A percentile compares a stretch with the other conserved stretches of the same genome.
Evolutionary conservation across 768 basidiomycete species (phyloP).

Genomic region (Mycena polygramma): DNA sequence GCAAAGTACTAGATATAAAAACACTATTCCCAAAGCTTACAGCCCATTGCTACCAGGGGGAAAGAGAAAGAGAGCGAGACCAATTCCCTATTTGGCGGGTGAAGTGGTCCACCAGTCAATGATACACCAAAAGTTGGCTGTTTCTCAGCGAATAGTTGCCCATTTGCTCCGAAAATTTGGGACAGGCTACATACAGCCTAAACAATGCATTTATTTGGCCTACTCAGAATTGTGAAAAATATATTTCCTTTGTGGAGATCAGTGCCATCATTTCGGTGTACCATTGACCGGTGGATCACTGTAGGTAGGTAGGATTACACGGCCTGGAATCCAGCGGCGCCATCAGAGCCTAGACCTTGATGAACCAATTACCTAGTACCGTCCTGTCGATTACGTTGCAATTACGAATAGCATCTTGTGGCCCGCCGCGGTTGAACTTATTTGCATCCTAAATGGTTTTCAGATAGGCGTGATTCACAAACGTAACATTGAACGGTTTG

Average conservation of each 20-base stretch:
- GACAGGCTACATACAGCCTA: neutral
- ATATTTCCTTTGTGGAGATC: neutral
- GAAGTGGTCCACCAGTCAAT: no score
- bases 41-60: neutral
- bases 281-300: slow-evolving; percentile 2
- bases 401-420: no score
- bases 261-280: neutral
- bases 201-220: neutral
- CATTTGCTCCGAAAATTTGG: neutral
- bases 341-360: no score
- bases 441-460: no score
- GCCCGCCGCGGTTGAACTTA: no score
- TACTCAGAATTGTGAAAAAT: neutral
- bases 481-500: no score
- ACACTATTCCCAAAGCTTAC: neutral
- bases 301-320: no score
- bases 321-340: no score
- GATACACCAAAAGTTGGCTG: neutral
- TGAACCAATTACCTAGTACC: no score
- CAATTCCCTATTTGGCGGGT: neutral
- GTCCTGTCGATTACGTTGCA: no score
- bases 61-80: neutral
- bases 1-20: neutral
- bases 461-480: no score
- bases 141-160: neutral